Evolutionary conservation across 768 basidiomycete species (phyloP), one percentile per base, ranked within the genome.

Genomic region (Xerocomellus dryophilus): DNA sequence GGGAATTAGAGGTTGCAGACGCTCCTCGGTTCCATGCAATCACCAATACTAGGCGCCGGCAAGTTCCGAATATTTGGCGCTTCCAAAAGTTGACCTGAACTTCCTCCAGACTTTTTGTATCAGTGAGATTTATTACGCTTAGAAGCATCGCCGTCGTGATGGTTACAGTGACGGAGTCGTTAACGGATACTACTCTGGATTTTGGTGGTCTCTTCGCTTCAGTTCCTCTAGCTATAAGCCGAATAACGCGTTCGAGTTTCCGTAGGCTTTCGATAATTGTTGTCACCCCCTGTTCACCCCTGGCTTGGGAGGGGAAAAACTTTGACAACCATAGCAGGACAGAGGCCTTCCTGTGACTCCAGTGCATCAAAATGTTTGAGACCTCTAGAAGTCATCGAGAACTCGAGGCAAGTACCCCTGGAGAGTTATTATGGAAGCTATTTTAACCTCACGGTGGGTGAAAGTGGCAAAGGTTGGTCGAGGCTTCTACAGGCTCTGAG

Each of bases 381-480:
- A 50, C 51, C 44, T 51, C 47, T 21, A n/a, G 25, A 51, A 56
- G 43, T 47, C 54, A 39, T 34, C 50, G 29, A 48, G 51, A 63
- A 54, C 54, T 51, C 54, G 43, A 62, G 53, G 64, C 59, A 52
- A 49, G 39, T 51, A 32, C 47, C 36, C 61, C 47, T 55, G 47
- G 45, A 51, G 23, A 25, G 47, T 59, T 61, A 68, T 59, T 66
- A 66, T 66, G 66, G 66, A 67, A 68, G 64, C 47, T 21, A 49
- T 45, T 25, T 53, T 40, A 52, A 31, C 45, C 43, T 41, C 49
- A 11, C 23, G 32, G 43, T 31, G 47, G 29, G 52, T 58, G 54
- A 63, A 56, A 31, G 51, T 50, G 45, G 40, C 41, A 63, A 58
- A 51, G 40, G 55, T 59, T 27, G 23, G 50, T 49, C 38, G 45